Evolutionary conservation across 176 grass and related monocot genomes (phyloP).

Genomic region (Melocanna baccifera): DNA sequence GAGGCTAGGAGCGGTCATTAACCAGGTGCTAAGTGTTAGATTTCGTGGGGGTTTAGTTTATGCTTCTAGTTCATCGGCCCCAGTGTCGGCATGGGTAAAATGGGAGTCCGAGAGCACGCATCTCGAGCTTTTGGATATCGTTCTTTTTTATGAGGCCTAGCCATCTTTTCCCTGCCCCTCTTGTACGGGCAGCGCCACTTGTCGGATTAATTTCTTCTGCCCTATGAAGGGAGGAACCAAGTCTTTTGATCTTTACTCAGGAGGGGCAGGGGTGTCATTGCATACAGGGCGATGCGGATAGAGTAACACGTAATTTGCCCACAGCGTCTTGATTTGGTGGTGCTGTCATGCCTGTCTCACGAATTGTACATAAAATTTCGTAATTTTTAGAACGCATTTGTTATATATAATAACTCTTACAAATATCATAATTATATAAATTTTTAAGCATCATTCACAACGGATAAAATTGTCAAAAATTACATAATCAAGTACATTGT

Average conservation of each 20-base stretch:
- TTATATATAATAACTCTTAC: too few relatives aligned
- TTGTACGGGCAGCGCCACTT: slow-evolving; percentile 30
- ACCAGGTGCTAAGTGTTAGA: slow-evolving; percentile 2
- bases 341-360: slow-evolving; percentile 22
- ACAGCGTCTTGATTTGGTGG: slow-evolving; percentile 17
- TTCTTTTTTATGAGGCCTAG: slow-evolving; percentile 19
- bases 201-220: neutral
- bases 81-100: slow-evolving; percentile 9
- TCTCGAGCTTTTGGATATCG: slow-evolving; percentile 56
- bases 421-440: too few relatives aligned
- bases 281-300: neutral
- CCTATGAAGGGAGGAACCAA: neutral
- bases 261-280: neutral
- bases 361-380: too few relatives aligned
- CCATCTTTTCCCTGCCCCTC: slow-evolving; percentile 26
- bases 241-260: neutral
- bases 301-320: neutral
- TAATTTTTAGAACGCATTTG: too few relatives aligned
- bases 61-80: neutral
- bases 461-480: too few relatives aligned
- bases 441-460: too few relatives aligned
- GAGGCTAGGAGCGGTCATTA: neutral
- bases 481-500: too few relatives aligned
- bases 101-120: slow-evolving; percentile 50
- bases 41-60: neutral